Base-by-base conservation (phyloP, 1,284 basidiomycete species). In the Rhodotorula glutinis region DNA sequence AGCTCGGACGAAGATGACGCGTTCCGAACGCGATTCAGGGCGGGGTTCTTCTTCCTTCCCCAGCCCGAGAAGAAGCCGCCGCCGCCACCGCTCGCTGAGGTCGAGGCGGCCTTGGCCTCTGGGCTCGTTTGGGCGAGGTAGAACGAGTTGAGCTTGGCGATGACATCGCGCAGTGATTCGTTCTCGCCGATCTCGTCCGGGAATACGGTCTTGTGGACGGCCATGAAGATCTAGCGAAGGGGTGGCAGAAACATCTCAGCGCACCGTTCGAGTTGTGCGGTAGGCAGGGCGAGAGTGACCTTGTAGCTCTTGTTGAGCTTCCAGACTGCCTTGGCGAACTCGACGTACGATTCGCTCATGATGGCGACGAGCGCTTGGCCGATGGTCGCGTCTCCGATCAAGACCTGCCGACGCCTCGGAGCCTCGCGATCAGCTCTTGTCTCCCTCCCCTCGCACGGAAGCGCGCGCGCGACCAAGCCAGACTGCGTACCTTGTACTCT, bases 281-380 rank as follows among this genome's bases (percentile, higher is more conserved):
- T 25, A 63, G n/a, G n/a, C n/a, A n/a, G n/a, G n/a, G n/a, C 58
- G 30, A 63, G 70, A 67, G 25, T 8, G 1, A 65, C 65, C 52
- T 73, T 73, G 69, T 71, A 73, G 11, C 70, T 63, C 23, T 56
- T 60, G 44, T 74, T 75, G 51, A 75, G 67, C 61, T 75, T 75
- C 62, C 56, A 75, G 23, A 74, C 44, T 14, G 70, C 73, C 51
- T 66, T 61, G 46, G 66, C 65, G 44, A 70, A 72, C 46, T 62
- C 54, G 14, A 65, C 46, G 52, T 74, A 75, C 14, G 55, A 62
- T 52, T 75, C 73, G 52, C 59, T 57, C 29, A 75, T 66, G n/a
- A 75, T 63, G 49, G 73, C 70, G 19, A 67, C 53, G 19, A 75
- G 67, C 2, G 75, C 70, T 33, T 71, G 67, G 2, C 67, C 71